Conservation (phyloP, 805 yeast species). For the Metschnikowia similis region DNA sequence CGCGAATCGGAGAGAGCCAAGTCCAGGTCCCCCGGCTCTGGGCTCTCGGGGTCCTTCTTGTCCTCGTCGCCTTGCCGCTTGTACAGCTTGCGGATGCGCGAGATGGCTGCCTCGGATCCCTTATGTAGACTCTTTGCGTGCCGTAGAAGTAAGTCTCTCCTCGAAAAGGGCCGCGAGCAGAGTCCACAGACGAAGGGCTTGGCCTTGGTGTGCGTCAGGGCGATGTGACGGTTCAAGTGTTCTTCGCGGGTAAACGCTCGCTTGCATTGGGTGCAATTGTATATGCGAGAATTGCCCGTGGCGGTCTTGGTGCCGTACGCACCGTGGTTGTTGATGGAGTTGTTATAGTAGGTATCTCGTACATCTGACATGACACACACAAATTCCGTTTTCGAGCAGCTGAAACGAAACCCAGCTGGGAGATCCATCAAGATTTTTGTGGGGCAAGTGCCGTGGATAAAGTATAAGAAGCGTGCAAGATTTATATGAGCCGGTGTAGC, state of each 20-base stretch:
- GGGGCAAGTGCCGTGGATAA: background rate
- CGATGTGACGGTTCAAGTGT: constrained; percentile 40
- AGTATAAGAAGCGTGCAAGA: background rate
- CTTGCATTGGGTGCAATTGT: constrained; percentile 37
- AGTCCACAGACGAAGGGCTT: constrained; percentile 43
- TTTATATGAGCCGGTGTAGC: background rate
- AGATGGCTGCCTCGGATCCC: constrained; percentile 42
- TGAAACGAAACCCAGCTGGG: background rate
- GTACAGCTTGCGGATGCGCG: constrained; percentile 37
- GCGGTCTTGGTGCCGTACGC: constrained; percentile 40
- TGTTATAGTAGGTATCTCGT: constrained; percentile 6
- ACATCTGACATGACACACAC: constrained; percentile 1
- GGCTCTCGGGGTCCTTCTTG: constrained; percentile 9
- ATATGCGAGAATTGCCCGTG: constrained; percentile 41
- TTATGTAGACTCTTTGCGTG: constrained; percentile 44
- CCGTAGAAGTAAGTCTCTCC: constrained; percentile 40
- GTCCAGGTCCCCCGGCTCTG: constrained; percentile 6
- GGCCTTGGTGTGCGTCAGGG: constrained; percentile 41
- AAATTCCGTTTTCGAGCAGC: background rate
- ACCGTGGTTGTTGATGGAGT: constrained; percentile 12
- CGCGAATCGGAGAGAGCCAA: constrained; percentile 24
- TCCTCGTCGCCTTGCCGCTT: constrained; percentile 15
- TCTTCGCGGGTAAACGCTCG: constrained; percentile 46
- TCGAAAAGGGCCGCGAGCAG: constrained; percentile 40
- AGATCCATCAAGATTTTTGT: background rate